Percentiles rank a stretch among this genome's conserved stretches.
phyloP scores from a whole-genome alignment of 2,329 filamentous ascomycete genomes.

The Eurotiales sp. region DNA sequence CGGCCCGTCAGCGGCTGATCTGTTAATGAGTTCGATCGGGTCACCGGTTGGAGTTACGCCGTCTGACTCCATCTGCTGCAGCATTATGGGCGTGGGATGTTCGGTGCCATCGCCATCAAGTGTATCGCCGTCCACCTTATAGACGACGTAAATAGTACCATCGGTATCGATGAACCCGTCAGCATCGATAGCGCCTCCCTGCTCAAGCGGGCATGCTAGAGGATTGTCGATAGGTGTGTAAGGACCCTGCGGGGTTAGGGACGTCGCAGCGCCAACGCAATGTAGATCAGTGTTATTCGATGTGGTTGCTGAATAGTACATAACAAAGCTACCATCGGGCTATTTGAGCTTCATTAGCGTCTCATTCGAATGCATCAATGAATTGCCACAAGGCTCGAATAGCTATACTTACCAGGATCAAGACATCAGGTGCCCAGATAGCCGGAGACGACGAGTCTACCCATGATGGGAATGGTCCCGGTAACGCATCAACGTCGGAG shows the following conservation, averaged over 20 bases:
- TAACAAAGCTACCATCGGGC: constrained; percentile 46
- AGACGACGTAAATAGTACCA: constrained; percentile 54
- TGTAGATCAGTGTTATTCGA: constrained; percentile 39
- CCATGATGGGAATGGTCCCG: constrained; percentile 47
- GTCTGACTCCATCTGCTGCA: constrained; percentile 51
- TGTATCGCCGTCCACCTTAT: constrained; percentile 61
- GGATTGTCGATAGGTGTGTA: constrained; percentile 43
- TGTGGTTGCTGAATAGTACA: constrained; percentile 54
- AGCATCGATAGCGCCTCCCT: constrained; percentile 59
- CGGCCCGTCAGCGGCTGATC: constrained; percentile 56
- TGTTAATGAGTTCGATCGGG: constrained; percentile 51
- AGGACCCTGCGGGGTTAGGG: constrained; percentile 45
- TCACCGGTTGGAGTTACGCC: constrained; percentile 49
- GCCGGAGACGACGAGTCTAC: constrained; percentile 39
- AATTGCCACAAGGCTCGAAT: background rate
- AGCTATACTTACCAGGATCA: constrained; percentile 31
- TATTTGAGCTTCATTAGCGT: constrained; percentile 12
- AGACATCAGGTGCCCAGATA: constrained; percentile 59
- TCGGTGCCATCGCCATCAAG: constrained; percentile 40
- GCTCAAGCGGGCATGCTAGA: constrained; percentile 47
- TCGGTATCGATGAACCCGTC: constrained; percentile 52
- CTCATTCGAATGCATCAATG: too few relatives aligned
- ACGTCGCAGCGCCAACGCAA: constrained; percentile 54
- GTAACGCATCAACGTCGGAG: constrained; percentile 50
- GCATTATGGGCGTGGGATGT: constrained; percentile 53